Base-by-base conservation (phyloP, 495 filamentous ascomycete genomes). In the Patellaria atrata region DNA sequence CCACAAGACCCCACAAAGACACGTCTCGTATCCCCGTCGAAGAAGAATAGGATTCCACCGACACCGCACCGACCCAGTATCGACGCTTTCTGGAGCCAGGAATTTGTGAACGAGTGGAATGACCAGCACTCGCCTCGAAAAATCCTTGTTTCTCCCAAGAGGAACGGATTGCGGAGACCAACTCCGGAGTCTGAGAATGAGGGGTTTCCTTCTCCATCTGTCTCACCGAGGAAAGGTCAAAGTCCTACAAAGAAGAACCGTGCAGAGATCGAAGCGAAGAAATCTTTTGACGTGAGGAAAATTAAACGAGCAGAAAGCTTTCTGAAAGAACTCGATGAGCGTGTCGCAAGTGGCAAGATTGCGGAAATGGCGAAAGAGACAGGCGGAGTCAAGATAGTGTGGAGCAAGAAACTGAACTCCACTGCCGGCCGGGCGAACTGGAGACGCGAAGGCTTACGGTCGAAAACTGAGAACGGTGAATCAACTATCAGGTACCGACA, bases 401-500 rank as follows among this genome's bases (percentile, higher is more conserved):
- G 89, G 89, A 79, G 67, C 46, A 86, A 84, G 40, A 86, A 70
- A 11, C 71, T 97, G 18, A 74, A 74, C 33, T 82, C 75, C 3
- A 96, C 89, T 2, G 89, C 89, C 19, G 89, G 89, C 1, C 69
- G 81, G 20, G 87, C 87, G 15, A 77, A 71, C 43, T 93, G 83
- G 83, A 77, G 67, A 42, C 65, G 68, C 14, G 75, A 77, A 48
- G 65, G 60, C 14, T 6, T 50, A 1, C 41, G 70, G 3, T 60
- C 54, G 35, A 51, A 52, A 11, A 41, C 45, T 7, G 26, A 27
- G 9, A 47, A 48, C 38, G 50, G 52, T n/a, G 45, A 48, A 14
- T 29, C 22, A 16, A 28, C 33, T 11, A 23, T 21, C 19, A 37
- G 32, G 16, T 43, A 61, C 38, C 61, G 64, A 20, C 82, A 93